Conservation (phyloP, 768 basidiomycete genomes). For the Coprinopsis sp. region DNA sequence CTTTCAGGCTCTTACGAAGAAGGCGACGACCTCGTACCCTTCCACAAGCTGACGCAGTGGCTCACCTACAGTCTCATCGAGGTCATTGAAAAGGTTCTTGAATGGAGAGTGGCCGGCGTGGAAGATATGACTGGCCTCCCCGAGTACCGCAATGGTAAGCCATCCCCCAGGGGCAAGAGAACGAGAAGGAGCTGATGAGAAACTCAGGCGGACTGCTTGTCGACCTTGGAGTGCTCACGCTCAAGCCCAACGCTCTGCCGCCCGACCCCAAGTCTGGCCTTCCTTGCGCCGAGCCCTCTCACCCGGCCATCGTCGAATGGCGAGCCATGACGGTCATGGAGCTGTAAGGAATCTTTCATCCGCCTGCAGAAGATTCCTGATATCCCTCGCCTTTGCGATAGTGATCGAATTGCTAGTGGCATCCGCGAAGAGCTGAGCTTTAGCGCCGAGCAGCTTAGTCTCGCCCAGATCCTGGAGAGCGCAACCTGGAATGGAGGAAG, state of each 20-base stretch:
- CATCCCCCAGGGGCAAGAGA: background rate
- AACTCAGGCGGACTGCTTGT: constrained; percentile 76
- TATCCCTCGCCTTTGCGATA: constrained; percentile 23
- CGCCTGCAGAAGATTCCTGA: constrained; percentile 1
- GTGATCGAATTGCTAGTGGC: constrained; percentile 72
- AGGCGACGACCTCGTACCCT: constrained; percentile 78
- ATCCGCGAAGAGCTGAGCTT: constrained; percentile 60
- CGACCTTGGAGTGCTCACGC: constrained; percentile 74
- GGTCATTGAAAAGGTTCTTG: constrained; percentile 69
- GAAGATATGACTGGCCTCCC: constrained; percentile 90
- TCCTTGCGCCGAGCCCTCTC: constrained; percentile 65
- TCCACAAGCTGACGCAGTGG: constrained; percentile 97
- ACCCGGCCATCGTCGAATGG: constrained; percentile 95
- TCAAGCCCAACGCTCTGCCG: constrained; percentile 54
- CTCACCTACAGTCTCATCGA: constrained; percentile 86
- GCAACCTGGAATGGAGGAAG: constrained; percentile 98
- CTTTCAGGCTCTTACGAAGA: constrained; percentile 23
- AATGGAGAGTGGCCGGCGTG: constrained; percentile 78
- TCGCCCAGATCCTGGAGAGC: constrained; percentile 88
- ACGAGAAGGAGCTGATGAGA: background rate
- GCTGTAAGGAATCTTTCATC: constrained; percentile 54
- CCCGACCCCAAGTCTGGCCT: constrained; percentile 47
- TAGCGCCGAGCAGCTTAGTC: constrained; percentile 48
- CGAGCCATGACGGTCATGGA: constrained; percentile 92
- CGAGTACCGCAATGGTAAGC: constrained; percentile 87